Evolutionary conservation across 2,329 filamentous ascomycete genomes (phyloP).

Genomic region (Fusarium sp.): DNA sequence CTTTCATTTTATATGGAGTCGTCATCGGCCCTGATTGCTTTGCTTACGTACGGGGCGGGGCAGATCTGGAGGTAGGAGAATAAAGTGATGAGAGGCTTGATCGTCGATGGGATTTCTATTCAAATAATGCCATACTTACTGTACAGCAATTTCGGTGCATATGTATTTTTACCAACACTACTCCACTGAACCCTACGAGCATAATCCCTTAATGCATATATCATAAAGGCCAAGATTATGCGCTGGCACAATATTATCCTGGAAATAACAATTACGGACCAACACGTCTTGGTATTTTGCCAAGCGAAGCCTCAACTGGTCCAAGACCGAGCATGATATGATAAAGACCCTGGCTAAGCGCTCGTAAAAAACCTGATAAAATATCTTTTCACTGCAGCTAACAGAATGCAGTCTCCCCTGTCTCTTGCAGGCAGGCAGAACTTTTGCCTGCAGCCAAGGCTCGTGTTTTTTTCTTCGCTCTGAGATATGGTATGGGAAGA

Average conservation of each 20-base stretch:
- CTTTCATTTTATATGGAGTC: neutral
- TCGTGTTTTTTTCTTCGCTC: slow-evolving; percentile 20
- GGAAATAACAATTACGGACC: neutral
- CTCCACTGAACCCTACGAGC: neutral
- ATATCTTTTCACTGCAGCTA: slow-evolving; percentile 6
- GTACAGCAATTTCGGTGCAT: neutral
- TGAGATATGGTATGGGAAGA: neutral
- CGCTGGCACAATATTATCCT: neutral
- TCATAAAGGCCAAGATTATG: neutral
- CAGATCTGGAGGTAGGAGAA: neutral
- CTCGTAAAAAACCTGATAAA: slow-evolving; percentile 8
- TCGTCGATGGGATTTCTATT: neutral
- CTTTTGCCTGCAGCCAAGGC: slow-evolving; percentile 28
- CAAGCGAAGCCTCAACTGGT: slow-evolving; percentile 6
- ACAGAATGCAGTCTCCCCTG: neutral
- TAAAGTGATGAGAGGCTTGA: neutral
- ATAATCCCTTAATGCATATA: neutral
- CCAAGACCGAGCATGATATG: neutral
- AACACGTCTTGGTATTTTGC: neutral
- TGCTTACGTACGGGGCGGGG: neutral
- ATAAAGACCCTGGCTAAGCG: slow-evolving; percentile 5
- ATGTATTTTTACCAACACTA: neutral
- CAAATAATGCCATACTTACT: neutral
- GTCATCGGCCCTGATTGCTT: neutral
- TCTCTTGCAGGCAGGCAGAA: slow-evolving; percentile 12